phyloP scores from a whole-genome alignment of 2,329 filamentous ascomycete genomes.

The Simplicillium aogashimaense region DNA sequence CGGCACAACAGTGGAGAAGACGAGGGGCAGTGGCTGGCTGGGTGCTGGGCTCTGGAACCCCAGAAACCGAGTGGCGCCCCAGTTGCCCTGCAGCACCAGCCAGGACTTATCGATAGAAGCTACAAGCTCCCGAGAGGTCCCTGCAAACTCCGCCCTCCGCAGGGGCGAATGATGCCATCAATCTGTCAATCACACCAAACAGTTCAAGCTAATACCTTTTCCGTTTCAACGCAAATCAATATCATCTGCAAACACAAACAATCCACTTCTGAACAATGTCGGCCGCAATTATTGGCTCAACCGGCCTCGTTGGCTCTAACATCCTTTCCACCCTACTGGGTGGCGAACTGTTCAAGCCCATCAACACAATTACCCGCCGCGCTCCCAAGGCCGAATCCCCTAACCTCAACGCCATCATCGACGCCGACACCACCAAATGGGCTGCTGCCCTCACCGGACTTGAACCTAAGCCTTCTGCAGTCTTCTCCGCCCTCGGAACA shows the following conservation, averaged over 20 bases:
- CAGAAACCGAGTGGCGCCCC: neutral
- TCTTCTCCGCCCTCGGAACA: conserved; percentile 74
- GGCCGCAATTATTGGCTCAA: conserved; percentile 48
- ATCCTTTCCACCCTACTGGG: conserved; percentile 61
- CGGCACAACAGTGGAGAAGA: too few relatives aligned
- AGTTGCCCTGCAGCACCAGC: neutral
- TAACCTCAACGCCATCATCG: conserved; percentile 54
- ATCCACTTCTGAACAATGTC: neutral
- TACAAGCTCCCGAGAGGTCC: too few relatives aligned
- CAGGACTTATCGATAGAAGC: too few relatives aligned
- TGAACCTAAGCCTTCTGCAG: conserved; percentile 45
- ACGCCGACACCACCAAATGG: conserved; percentile 63
- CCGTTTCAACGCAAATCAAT: too few relatives aligned
- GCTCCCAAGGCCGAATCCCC: conserved; percentile 41
- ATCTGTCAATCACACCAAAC: too few relatives aligned
- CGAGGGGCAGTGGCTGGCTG: neutral
- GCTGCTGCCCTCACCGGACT: conserved; percentile 44
- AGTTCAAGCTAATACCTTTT: too few relatives aligned
- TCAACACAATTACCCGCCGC: conserved; percentile 60
- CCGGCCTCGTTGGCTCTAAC: conserved; percentile 60
- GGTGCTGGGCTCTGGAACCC: neutral
- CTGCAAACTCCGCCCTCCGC: too few relatives aligned
- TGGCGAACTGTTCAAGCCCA: conserved; percentile 37
- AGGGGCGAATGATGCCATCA: too few relatives aligned
- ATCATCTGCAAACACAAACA: too few relatives aligned